phyloP scores from a whole-genome alignment of 257 asterid species.

The Petunia secreta region DNA sequence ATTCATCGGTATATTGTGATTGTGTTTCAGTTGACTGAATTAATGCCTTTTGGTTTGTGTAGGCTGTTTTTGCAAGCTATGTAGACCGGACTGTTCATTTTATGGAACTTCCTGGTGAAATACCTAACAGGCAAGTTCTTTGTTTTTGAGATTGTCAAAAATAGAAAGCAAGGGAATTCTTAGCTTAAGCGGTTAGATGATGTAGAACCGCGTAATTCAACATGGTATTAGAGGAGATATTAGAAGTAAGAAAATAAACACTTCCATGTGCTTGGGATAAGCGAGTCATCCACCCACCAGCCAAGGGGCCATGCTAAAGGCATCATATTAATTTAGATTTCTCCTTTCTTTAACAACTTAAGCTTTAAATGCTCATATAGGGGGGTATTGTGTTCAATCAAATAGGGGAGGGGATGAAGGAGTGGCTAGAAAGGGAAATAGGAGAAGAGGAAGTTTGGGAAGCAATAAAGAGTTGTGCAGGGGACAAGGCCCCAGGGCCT shows the following conservation, averaged over 20 bases:
- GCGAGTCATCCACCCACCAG: background rate
- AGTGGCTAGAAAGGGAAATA: no score
- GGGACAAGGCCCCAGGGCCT: no score
- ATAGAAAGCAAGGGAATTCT: background rate
- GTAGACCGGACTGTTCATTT: constrained; percentile 93
- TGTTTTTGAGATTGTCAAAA: constrained; percentile 7
- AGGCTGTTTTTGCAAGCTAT: constrained; percentile 92
- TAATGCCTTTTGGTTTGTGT: constrained; percentile 33
- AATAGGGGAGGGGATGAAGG: no score
- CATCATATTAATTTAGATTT: background rate
- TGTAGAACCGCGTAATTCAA: constrained; percentile 9
- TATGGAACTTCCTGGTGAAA: constrained; percentile 99
- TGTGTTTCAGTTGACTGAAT: background rate
- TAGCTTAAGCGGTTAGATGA: background rate
- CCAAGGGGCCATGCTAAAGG: constrained; percentile 9
- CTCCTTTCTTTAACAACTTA: no score
- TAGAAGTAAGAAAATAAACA: background rate
- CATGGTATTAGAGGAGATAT: background rate
- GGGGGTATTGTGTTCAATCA: no score
- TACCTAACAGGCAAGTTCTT: constrained; percentile 71
- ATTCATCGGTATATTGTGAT: constrained; percentile 4
- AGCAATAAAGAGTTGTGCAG: no score
- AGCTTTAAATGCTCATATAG: no score
- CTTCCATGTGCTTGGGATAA: constrained; percentile 7
- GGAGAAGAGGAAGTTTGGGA: no score